Evolutionary conservation across 2,329 filamentous ascomycete species (phyloP).

Genomic region (Endothia cerciana): DNA sequence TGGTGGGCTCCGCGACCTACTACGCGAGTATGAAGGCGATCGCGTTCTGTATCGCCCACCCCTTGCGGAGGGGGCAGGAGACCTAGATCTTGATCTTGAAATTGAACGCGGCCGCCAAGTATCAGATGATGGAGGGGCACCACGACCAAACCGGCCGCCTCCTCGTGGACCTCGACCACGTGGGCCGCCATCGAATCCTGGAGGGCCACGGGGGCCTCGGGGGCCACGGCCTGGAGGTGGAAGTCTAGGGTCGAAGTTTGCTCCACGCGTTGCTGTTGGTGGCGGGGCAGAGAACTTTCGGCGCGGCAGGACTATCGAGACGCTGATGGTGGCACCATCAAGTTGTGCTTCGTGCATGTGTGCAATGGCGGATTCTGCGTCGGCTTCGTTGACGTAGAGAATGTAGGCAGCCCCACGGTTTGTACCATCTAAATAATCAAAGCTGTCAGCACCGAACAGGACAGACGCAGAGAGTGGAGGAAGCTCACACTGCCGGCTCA

Average conservation of each 20-base stretch:
- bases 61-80: slow-evolving; percentile 40
- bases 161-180: slow-evolving; percentile 41
- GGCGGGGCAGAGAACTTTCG: slow-evolving; percentile 82
- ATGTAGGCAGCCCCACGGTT: slow-evolving; percentile 96
- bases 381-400: slow-evolving; percentile 73
- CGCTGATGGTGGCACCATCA: slow-evolving; percentile 80
- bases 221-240: slow-evolving; percentile 41
- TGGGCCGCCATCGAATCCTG: slow-evolving; percentile 40
- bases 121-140: slow-evolving; percentile 46
- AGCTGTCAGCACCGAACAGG: slow-evolving; percentile 7
- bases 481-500: slow-evolving; percentile 79
- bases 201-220: slow-evolving; percentile 38
- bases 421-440: slow-evolving; percentile 58
- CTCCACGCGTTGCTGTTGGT: slow-evolving; percentile 68
- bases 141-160: slow-evolving; percentile 43
- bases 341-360: slow-evolving; percentile 98
- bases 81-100: slow-evolving; percentile 52
- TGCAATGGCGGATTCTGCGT: slow-evolving; percentile 86
- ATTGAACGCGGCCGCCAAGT: slow-evolving; percentile 66
- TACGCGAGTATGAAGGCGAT: slow-evolving; percentile 43
- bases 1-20: slow-evolving; percentile 35
- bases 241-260: slow-evolving; percentile 60
- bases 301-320: slow-evolving; percentile 85
- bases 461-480: slow-evolving; percentile 4
- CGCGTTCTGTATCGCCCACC: slow-evolving; percentile 49